These are phyloP conservation scores for Vicia villosa DNA, from an alignment of 306 rosid species.

Conservation along the genomic window DNA sequence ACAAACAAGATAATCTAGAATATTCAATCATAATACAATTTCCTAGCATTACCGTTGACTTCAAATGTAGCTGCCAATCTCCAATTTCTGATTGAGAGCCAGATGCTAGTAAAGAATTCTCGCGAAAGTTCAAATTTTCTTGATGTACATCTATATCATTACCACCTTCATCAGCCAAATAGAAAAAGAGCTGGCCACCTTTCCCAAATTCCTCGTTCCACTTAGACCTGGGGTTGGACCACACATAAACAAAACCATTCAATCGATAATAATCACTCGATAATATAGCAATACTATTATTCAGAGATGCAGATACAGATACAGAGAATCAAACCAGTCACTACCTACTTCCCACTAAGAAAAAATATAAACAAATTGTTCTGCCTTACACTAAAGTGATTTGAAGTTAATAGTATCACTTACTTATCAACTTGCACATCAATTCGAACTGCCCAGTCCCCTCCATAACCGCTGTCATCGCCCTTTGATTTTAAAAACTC, in stretches of 20 bases:
- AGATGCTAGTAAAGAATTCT: slow-evolving; percentile 67
- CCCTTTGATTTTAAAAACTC: slow-evolving; percentile 79
- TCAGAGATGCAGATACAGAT: slow-evolving; percentile 14
- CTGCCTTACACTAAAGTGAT: neutral
- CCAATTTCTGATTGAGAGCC: slow-evolving; percentile 84
- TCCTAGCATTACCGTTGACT: slow-evolving; percentile 69
- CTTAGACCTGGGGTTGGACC: slow-evolving; percentile 58
- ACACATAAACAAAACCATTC: slow-evolving; percentile 23
- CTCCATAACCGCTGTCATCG: slow-evolving; percentile 89
- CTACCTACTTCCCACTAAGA: slow-evolving; percentile 1
- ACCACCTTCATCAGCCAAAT: slow-evolving; percentile 89
- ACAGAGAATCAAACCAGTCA: slow-evolving; percentile 6
- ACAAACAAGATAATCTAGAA: slow-evolving; percentile 11
- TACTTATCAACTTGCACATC: slow-evolving; percentile 61
- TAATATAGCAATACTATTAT: slow-evolving; percentile 11
- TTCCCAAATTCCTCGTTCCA: slow-evolving; percentile 49
- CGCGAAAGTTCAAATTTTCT: slow-evolving; percentile 51
- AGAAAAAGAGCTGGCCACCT: slow-evolving; percentile 82
- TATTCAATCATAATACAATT: slow-evolving; percentile 19
- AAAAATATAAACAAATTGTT: slow-evolving; percentile 25
- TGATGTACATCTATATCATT: slow-evolving; percentile 55
- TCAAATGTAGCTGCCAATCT: slow-evolving; percentile 91
- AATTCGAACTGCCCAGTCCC: slow-evolving; percentile 89
- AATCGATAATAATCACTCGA: slow-evolving; percentile 11
- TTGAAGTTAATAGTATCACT: slow-evolving; percentile 35